Evolutionary conservation across 1,139 yeast species (phyloP), one percentile per base, ranked within the genome.

Genomic region (Pichia sp.): DNA sequence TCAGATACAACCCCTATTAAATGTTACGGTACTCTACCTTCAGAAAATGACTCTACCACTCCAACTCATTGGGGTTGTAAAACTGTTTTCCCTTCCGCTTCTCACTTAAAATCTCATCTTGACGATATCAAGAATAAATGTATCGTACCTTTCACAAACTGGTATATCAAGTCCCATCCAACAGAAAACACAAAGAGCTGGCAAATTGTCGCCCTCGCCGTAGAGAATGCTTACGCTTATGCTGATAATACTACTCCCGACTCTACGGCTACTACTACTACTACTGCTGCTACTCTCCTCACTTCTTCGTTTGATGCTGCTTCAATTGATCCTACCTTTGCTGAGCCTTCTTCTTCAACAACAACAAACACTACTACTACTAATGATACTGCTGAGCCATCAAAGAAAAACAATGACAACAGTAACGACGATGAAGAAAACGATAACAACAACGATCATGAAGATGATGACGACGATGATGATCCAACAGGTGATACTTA

Each of bases 61-160:
- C 10, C 32, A 20, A 18, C 19, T 21, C 21, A 20, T 18, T 40
- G 40, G 40, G 43, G 43, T 11, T 40, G 43, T 26, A 38, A 35
- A 11, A 12, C 19, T 5, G 7, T 10, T 18, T 36, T 40, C 22
- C 35, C 34, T 5, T 25, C 25, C 6, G 15, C 22, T 8, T 31
- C 24, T 19, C 21, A 11, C 14, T 17, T 40, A 11, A 18, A 32
- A 12, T 7, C 24, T 9, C 43, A 40, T 36, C 26, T 40, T 7
- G 32, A 30, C 14, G 32, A 30, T 18, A 18, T 32, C 14, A 7
- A 14, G 8, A 32, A 32, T 12, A 14, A 21, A 18, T 32, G 35
- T 15, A 32, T 32, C 6, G n/a, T 32, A 8, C 35, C 35, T 4
- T 32, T 18, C 25, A 32, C 35, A 4, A 11, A 32, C 3, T 32